A percentile compares a stretch with the other conserved stretches of the same genome.
Conservation (phyloP, 2,329 filamentous ascomycete species). For the Annulohypoxylon truncatum region DNA sequence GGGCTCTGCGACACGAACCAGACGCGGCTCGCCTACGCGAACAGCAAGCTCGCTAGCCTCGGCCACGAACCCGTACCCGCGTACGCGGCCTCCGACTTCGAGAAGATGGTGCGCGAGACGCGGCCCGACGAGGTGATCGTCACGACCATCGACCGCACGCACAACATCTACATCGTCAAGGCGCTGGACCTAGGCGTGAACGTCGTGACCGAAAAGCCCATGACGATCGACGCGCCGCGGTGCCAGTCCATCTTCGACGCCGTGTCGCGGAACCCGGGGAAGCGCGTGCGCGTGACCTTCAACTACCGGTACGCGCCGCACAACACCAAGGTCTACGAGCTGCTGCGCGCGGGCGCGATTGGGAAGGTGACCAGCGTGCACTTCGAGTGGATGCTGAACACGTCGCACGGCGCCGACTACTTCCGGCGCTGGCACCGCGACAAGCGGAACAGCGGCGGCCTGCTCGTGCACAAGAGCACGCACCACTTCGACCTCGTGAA, state of each 20-base stretch:
- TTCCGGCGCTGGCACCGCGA: conserved; percentile 73
- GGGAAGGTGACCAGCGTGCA: conserved; percentile 68
- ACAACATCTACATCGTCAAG: conserved; percentile 69
- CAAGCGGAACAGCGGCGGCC: conserved; percentile 68
- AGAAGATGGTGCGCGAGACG: conserved; percentile 67
- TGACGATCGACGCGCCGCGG: conserved; percentile 69
- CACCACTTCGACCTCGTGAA: conserved; percentile 74
- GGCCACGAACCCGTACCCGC: conserved; percentile 63
- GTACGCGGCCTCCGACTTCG: conserved; percentile 66
- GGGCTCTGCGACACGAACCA: conserved; percentile 70
- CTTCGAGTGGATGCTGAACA: conserved; percentile 74
- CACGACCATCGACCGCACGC: conserved; percentile 72
- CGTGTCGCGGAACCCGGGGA: conserved; percentile 59
- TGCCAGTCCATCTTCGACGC: conserved; percentile 66
- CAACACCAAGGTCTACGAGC: conserved; percentile 68
- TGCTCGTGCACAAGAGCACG: conserved; percentile 71
- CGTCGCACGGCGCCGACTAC: conserved; percentile 70
- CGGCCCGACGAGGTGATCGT: conserved; percentile 71
- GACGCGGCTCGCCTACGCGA: conserved; percentile 69
- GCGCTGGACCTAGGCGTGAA: conserved; percentile 69
- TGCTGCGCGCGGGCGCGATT: conserved; percentile 65
- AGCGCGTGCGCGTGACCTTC: conserved; percentile 68
- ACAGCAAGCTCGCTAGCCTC: conserved; percentile 58
- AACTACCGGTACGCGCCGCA: conserved; percentile 75
- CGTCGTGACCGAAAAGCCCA: conserved; percentile 73